Evolutionary conservation across 2,329 filamentous ascomycete genomes (phyloP), one percentile per base, ranked within the genome.

Genomic region (Fonsecaea erecta): DNA sequence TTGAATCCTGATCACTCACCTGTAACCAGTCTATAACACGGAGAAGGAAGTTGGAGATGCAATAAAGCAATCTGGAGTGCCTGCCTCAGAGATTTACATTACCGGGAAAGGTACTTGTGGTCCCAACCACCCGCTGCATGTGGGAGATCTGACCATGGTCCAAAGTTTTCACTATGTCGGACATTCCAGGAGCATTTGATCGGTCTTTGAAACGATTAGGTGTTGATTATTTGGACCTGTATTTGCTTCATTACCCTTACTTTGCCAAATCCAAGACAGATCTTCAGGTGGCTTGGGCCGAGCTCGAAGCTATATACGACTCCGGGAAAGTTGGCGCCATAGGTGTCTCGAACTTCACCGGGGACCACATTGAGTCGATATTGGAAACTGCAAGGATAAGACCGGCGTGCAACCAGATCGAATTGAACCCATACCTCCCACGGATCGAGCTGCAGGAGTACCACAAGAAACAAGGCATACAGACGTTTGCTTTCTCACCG

Each of bases 401-500:
- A 43, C 79, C 83, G 8, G 80, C 81, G 0, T 80, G 76, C 5
- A 80, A 83, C 64, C 81, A 86, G 72, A 71, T 85, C 59, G 84
- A 86, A 70, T 74, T 78, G 21, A 83, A 85, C 70, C 83, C 80
- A 1, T 85, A 79, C 77, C 75, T 86, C 12, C 82, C 83, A 67
- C 83, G 88, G 21, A 88, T 88, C 57, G 91, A 92, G 79, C 86
- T 93, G 46, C 82, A 93, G 68, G 84, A 86, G 65, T 92, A 90
- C 82, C 58, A 61, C 16, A 26, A 30, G 16, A 34, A 52, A 16
- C 46, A 54, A 2, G 58, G 51, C 8, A 46, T 61, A 35, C 48
- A 18, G 48, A 61, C 58, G 35, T 53, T 61, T 40, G 58, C 58
- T n/a, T 61, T 61, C 58, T 61, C 58, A 40, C 58, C 58, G 5